Evolutionary conservation across 108 stramenopile species (phyloP), one percentile per base, ranked within the genome.

Genomic region (Aureococcus anophagefferens): DNA sequence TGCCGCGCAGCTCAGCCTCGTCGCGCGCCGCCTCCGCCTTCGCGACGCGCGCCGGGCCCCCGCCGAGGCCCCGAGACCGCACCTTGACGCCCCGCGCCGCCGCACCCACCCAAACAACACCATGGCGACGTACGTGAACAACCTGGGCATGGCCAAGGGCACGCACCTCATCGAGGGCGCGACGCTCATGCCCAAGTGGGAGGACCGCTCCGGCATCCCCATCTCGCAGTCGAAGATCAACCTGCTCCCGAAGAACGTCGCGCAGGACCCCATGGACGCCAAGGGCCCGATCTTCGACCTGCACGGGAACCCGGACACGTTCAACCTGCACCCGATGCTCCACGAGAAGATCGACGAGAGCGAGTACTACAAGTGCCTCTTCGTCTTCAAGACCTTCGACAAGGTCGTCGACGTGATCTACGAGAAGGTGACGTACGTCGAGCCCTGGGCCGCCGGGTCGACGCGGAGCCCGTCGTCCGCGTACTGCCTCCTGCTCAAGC

Each of bases 281-380:
- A 59, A 59, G 51, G 51, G 51, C 51, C 21, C 51, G 21, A 1
- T 59, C 21, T 59, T 59, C 25, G 51, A 59, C 7, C 1, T 59
- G 7, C 25, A 25, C 51, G 51, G 51, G 21, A 11, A 88, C 34
- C 21, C 17, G 25, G 51, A 25, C 1, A 87, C 80, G 0, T 98
- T 90, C 75, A 93, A 96, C 75, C 74, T 96, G 40, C 93, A 96
- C 80, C 90, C 91, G 15, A 80, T 94, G 81, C 80, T 98, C 14
- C 72, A 91, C 46, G 76, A 87, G 29, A 93, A 88, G 65, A 89
- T 93, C 30, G 71, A 89, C 59, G 72, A 87, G 37, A 84, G 86
- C 51, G 78, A 85, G 18, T 98, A 98, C 78, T 98, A 9, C 25
- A 59, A 59, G 25, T 18, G 7, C 21, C 51, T 59, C 17, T 59